Percentiles rank a stretch among this genome's conserved stretches.
Conservation (phyloP, 2,329 filamentous ascomycete species). For the Fusarium liriodendri region DNA sequence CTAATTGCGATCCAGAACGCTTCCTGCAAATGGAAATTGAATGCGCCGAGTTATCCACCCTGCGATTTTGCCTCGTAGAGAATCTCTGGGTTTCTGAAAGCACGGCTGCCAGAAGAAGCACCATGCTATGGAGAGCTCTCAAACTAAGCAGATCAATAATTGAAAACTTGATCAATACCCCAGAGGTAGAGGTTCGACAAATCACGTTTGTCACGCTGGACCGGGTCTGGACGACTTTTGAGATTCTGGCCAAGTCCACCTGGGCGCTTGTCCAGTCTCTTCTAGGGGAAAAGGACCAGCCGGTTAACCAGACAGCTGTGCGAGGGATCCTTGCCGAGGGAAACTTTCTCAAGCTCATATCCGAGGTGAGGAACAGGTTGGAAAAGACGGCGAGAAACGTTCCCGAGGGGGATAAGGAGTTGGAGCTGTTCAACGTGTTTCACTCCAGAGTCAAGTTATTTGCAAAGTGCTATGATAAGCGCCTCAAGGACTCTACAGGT, state of each 20-base stretch:
- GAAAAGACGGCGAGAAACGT: background rate
- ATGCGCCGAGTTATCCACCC: background rate
- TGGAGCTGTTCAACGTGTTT: background rate
- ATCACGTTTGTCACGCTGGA: background rate
- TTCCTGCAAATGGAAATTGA: background rate
- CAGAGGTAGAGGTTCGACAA: background rate
- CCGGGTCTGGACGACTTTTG: background rate
- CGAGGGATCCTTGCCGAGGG: background rate
- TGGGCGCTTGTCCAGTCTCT: background rate
- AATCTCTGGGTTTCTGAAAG: background rate
- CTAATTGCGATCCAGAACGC: background rate
- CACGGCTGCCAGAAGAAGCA: background rate
- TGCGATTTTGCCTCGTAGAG: background rate
- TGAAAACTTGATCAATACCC: background rate
- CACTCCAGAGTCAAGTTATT: background rate
- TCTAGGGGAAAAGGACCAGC: background rate
- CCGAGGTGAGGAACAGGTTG: background rate
- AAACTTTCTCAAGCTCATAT: background rate
- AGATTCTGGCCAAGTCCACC: background rate
- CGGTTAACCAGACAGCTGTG: background rate
- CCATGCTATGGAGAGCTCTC: background rate
- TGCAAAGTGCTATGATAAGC: background rate
- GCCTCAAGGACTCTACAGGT: background rate
- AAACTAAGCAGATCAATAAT: background rate
- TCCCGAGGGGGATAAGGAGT: background rate